Conservation (phyloP, 2,329 filamentous ascomycete species). For the Capronia epimyces region DNA sequence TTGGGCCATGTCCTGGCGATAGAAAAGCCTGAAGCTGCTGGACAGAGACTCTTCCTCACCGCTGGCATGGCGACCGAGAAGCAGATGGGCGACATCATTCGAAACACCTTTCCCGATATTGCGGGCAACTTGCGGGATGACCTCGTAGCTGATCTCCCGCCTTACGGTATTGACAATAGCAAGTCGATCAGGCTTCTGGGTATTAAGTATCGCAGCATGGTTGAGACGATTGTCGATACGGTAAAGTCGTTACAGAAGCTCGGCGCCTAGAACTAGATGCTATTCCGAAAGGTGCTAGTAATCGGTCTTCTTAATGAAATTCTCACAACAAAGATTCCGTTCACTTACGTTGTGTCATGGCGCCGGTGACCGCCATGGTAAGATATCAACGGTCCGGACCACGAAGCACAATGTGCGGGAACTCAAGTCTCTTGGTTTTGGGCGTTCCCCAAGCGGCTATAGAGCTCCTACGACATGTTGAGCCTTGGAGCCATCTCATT, state of each 20-base stretch:
- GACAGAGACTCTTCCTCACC: constrained; percentile 21
- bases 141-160: constrained; percentile 15
- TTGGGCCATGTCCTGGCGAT: constrained; percentile 21
- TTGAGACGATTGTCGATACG: constrained; percentile 37
- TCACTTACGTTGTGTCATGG: too few relatives aligned
- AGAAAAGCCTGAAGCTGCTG: constrained; percentile 15
- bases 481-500: too few relatives aligned
- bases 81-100: constrained; percentile 19
- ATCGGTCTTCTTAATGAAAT: too few relatives aligned
- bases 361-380: too few relatives aligned
- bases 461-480: too few relatives aligned
- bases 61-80: constrained; percentile 11
- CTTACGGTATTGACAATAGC: constrained; percentile 37
- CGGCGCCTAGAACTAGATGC: constrained; percentile 33
- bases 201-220: constrained; percentile 36
- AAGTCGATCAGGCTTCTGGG: constrained; percentile 39
- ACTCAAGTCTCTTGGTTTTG: too few relatives aligned
- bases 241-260: constrained; percentile 55
- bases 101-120: constrained; percentile 19
- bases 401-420: too few relatives aligned
- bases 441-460: too few relatives aligned
- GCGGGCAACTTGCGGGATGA: constrained; percentile 9
- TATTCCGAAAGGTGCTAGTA: too few relatives aligned
- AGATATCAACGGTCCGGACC: too few relatives aligned
- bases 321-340: too few relatives aligned